Evolutionary conservation across 169 alveolate species (phyloP).

Genomic region (Blepharisma undulans): DNA sequence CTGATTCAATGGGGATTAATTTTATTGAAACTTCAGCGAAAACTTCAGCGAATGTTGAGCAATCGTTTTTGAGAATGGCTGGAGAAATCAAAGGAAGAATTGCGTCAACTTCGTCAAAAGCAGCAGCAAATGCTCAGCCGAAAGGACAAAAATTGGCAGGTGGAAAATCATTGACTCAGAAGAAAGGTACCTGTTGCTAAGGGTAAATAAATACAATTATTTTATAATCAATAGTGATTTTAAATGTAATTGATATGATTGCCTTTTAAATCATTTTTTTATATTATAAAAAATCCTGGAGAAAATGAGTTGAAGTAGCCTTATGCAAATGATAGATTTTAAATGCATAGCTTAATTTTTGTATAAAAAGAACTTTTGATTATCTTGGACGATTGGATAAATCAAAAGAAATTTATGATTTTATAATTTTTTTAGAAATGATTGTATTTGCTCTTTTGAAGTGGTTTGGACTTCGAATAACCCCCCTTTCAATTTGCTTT

Average conservation of each 20-base stretch:
- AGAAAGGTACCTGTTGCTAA: constrained; percentile 16
- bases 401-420: no score
- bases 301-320: no score
- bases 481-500: neutral
- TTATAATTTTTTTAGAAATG: no score
- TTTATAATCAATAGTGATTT: no score
- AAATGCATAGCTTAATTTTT: no score
- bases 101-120: neutral
- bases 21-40: constrained; percentile 94
- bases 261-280: no score
- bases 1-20: constrained; percentile 85
- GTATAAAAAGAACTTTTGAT: no score
- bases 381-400: no score
- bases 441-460: neutral
- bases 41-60: constrained; percentile 90
- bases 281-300: no score
- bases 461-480: neutral
- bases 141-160: constrained; percentile 5
- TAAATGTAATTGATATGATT: no score
- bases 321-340: no score
- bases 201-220: neutral
- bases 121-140: neutral
- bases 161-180: neutral
- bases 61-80: constrained; percentile 74
- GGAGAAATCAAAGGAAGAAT: constrained; percentile 48